Conservation (phyloP, 1,284 basidiomycete species). For the Sutorius eximius region DNA sequence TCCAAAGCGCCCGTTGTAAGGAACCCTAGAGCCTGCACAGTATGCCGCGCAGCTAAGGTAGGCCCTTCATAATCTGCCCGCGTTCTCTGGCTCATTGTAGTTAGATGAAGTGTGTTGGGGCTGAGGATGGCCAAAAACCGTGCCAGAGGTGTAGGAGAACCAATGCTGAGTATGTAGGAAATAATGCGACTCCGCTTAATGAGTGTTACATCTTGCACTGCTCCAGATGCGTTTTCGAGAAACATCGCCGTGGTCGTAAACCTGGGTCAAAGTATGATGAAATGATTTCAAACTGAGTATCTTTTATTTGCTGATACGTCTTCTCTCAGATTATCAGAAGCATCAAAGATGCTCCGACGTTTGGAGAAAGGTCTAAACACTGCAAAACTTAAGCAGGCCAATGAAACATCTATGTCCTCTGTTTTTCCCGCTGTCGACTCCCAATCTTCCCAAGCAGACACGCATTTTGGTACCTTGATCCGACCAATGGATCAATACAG, state of each 20-base stretch:
- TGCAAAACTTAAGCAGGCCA: slow-evolving; percentile 62
- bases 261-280: slow-evolving; percentile 77
- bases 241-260: slow-evolving; percentile 80
- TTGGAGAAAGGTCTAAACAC: slow-evolving; percentile 78
- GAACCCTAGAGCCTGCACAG: slow-evolving; percentile 76
- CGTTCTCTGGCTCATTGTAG: slow-evolving; percentile 19
- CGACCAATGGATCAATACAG: slow-evolving; percentile 37
- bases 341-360: slow-evolving; percentile 81
- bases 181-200: slow-evolving; percentile 20
- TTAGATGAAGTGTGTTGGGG: slow-evolving; percentile 86
- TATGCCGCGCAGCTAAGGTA: slow-evolving; percentile 81
- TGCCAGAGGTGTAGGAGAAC: slow-evolving; percentile 80
- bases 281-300: slow-evolving; percentile 8
- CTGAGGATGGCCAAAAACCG: slow-evolving; percentile 72
- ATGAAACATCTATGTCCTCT: slow-evolving; percentile 33
- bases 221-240: slow-evolving; percentile 76
- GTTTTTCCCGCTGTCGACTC: slow-evolving; percentile 35
- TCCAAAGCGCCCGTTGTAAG: slow-evolving; percentile 60
- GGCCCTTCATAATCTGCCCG: slow-evolving; percentile 18
- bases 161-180: slow-evolving; percentile 58
- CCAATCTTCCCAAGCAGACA: slow-evolving; percentile 36
- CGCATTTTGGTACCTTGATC: slow-evolving; percentile 30
- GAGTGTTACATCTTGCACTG: slow-evolving; percentile 16
- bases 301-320: slow-evolving; percentile 13
- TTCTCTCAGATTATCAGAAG: slow-evolving; percentile 67